Evolutionary conservation across 2,329 filamentous ascomycete species (phyloP).

Genomic region (Colletotrichum sp.): DNA sequence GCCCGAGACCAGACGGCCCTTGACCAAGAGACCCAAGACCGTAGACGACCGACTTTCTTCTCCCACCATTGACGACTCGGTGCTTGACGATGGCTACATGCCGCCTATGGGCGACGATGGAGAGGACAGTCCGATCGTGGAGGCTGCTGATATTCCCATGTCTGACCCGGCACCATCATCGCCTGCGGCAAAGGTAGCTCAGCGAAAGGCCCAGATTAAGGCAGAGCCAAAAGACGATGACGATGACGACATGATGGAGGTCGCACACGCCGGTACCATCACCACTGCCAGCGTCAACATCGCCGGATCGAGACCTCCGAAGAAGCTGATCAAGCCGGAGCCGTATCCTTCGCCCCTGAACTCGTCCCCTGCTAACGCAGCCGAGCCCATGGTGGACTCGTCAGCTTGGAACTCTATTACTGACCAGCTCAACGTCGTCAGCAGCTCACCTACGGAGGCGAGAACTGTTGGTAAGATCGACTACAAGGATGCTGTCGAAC

Average conservation of each 20-base stretch:
- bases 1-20: slow-evolving; percentile 55
- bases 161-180: slow-evolving; percentile 88
- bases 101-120: slow-evolving; percentile 41
- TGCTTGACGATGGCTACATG: slow-evolving; percentile 60
- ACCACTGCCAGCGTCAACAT: slow-evolving; percentile 81
- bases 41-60: slow-evolving; percentile 54
- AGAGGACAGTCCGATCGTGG: slow-evolving; percentile 62
- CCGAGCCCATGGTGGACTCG: slow-evolving; percentile 71
- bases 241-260: slow-evolving; percentile 85
- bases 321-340: slow-evolving; percentile 73
- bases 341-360: slow-evolving; percentile 73
- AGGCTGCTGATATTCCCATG: slow-evolving; percentile 66
- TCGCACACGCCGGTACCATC: slow-evolving; percentile 76
- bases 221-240: slow-evolving; percentile 64
- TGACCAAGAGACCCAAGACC: slow-evolving; percentile 62
- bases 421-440: slow-evolving; percentile 84
- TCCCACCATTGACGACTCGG: slow-evolving; percentile 55
- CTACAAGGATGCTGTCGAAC: slow-evolving; percentile 85
- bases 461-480: slow-evolving; percentile 79
- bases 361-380: slow-evolving; percentile 74
- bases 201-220: slow-evolving; percentile 68
- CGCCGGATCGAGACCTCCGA: slow-evolving; percentile 77
- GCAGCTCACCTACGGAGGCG: slow-evolving; percentile 70
- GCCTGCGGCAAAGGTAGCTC: slow-evolving; percentile 78
- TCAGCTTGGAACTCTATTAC: slow-evolving; percentile 89